Base-by-base conservation (phyloP, 225 moss, liverwort and hornwort species). In the Thuidium tamariscinum region DNA sequence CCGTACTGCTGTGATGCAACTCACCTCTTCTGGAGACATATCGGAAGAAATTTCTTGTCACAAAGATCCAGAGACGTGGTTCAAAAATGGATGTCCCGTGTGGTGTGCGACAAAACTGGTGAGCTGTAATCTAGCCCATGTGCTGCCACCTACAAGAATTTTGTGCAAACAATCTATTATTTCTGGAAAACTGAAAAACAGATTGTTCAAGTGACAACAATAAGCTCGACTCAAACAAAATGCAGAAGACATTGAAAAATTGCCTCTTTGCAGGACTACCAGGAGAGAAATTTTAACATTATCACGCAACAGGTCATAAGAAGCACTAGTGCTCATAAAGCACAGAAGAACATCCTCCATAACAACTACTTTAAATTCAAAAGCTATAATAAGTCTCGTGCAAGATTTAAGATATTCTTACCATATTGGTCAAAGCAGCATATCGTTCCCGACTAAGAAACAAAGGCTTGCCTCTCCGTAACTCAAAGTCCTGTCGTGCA, bases 91-190 rank as follows among this genome's bases (percentile, higher is more conserved):
- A 90, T 90, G 85, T 95, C 94, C 59, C 94, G 94, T 41, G 95
- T 91, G 64, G 94, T 95, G 71, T 92, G 94, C 30, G 92, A 90
- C 87, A 95, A 91, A 77, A 97, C 97, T 88, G 93, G 94, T 60
- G 97, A 98, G 85, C 97, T 95, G 91, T 96, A 98, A 93, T 98
- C 97, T 80, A 98, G 95, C 87, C 96, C 97, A 90, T 98, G 97
- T 90, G 97, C 96, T 61, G 93, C 97, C 87, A 98, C 95, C 95
- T 97, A 92, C 90, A 81, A 86, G 83, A 5, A 80, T 74, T 44
- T 44, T 77, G 81, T 83, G 88, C 94, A 93, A 83, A 92, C 89
- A 42, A 60, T 16, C 30, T 41, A 80, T 86, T 84, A 57, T 51
- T 49, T 22, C 56, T 37, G 37, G 61, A 62, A 46, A 48, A 84